Base-by-base conservation (phyloP, 768 basidiomycete species). In the Suillus subluteus region DNA sequence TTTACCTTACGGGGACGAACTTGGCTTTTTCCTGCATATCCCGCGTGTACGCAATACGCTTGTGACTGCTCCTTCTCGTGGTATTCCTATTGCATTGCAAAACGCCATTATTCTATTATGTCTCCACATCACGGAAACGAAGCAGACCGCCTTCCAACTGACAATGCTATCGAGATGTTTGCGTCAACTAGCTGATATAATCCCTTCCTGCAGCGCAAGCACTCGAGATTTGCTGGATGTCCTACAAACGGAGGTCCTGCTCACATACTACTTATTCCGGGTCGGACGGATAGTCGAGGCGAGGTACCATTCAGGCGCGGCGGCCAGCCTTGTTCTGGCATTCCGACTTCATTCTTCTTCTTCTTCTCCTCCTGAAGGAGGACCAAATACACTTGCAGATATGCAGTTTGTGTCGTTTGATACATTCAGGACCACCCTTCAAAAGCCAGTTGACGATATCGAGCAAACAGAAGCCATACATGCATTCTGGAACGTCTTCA, bases 21-120 rank as follows among this genome's bases (percentile, higher is more conserved):
- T 91, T 65, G 89, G 89, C 6, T 87, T 92, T 72, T 93, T 92
- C 75, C 84, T 94, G 64, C 76, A 87, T 68, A 55, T 77, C 4
- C 69, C 76, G 6, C 82, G 87, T 4, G 86, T 91, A 65, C 78
- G 80, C 6, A 72, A 79, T 48, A 77, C 73, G 48, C 78, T 73
- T 30, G 71, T 81, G 9, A 74, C 79, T 12, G 68, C 74, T 18
- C 68, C 77, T 41, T 73, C 75, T 16, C 66, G 66, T 32, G 76
- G 81, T 9, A 82, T 87, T 40, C 76, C 84, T 6, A 82, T 84
- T 12, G 83, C 84, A 5, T 76, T 89, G 5, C 77, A 84, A 43
- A 84, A 79, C 66, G 79, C 78, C 5, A 81, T 86, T 1, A 84
- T 84, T 58, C 79, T 90, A 1, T 84, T 86, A 80, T 87, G 86